Evolutionary conservation across 371 early-diverging fungal species (phyloP), one percentile per base, ranked within the genome.

Genomic region (Lichtheimia ramosa): DNA sequence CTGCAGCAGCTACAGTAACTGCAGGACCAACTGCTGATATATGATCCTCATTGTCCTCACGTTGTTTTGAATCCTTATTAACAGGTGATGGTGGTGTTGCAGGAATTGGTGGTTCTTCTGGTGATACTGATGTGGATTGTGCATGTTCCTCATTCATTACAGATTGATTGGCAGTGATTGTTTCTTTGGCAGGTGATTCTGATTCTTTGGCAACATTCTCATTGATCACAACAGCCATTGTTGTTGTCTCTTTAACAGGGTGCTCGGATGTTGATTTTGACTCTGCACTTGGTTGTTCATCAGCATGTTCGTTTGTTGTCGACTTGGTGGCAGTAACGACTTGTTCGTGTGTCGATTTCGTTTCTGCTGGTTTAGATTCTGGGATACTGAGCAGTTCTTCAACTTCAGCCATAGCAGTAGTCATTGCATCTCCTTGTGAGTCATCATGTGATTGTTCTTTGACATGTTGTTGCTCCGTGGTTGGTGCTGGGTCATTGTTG

Each of bases 51-150:
- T 34, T 4, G 34, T 34, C 34, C 34, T 34, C 34, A 8, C 34
- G 34, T 34, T 34, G 34, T 10, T 34, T 34, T 34, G 34, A 34
- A 34, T 34, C 34, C 34, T 8, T 10, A 34, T 34, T 34, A 34
- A 34, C 13, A 13, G 39, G 23, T 6, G 21, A 15, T 51, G 59
- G 43, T 15, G 59, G 53, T 23, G 41, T 43, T 24, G 59, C 43
- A 25, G 59, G 49, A 3, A 24, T 52, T 27, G 46, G n/a, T 51
- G 59, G 51, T 28, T 41, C 59, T 14, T 43, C 53, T 3, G 59
- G 41, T 4, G 51, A 42, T 20, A 18, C 52, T 5, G 51, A 50
- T 52, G 41, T 40, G 3, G 58, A 58, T 51, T 18, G 39, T 34
- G 51, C 51, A n/a, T 59, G 39, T 5, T 34, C 34, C 34, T 34